phyloP scores from a whole-genome alignment of 148 eudicot species.

The Amaranthus cruentus region DNA sequence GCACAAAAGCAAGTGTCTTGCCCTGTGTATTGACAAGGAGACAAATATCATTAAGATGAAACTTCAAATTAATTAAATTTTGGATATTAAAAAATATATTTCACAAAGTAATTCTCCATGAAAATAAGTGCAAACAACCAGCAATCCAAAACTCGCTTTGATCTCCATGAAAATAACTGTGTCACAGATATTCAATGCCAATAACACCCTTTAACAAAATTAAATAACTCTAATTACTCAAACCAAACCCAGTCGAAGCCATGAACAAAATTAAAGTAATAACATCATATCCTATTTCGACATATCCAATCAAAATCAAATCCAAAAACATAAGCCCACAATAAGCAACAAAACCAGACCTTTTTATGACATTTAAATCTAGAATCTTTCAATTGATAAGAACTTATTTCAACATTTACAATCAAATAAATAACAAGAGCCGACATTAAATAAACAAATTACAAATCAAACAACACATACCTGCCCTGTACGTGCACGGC shows the following conservation, averaged over 20 bases:
- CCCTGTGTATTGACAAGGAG: slow-evolving; percentile 44
- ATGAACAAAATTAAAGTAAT: too few relatives aligned
- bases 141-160: background rate
- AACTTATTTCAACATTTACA: background rate
- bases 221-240: background rate
- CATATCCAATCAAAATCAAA: background rate
- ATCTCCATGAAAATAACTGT: background rate
- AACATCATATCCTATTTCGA: background rate
- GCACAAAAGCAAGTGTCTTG: slow-evolving; percentile 91
- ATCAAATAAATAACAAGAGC: background rate
- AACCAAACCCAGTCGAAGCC: background rate
- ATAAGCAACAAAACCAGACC: background rate
- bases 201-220: background rate
- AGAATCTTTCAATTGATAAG: too few relatives aligned
- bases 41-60: background rate
- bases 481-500: slow-evolving; percentile 94
- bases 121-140: background rate
- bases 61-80: background rate
- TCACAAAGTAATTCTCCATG: background rate
- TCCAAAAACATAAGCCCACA: background rate
- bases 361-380: background rate
- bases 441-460: background rate
- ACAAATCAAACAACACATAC: slow-evolving; percentile 26
- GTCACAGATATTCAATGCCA: background rate
- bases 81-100: background rate